Conservation (phyloP, 768 basidiomycete species). For the Boletus subparvulus region DNA sequence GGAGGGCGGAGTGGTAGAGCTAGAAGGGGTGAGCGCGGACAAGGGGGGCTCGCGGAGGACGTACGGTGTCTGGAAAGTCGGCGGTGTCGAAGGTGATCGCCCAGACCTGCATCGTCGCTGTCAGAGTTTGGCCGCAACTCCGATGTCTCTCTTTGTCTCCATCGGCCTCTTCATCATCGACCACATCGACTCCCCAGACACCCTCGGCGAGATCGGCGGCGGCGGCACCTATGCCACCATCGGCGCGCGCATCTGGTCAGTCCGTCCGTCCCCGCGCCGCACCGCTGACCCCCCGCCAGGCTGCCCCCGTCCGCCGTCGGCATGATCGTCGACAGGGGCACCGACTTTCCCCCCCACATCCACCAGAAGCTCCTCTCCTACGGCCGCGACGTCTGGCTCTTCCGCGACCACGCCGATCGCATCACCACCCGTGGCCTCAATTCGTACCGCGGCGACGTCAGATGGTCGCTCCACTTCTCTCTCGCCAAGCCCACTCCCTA, state of each 20-base stretch:
- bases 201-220: constrained; percentile 76
- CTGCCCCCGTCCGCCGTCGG: constrained; percentile 62
- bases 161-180: constrained; percentile 93
- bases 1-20: constrained; percentile 64
- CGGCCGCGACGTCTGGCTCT: constrained; percentile 77
- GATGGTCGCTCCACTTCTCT: constrained; percentile 48
- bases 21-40: constrained; percentile 26
- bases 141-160: constrained; percentile 50
- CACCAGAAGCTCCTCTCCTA: constrained; percentile 56
- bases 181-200: constrained; percentile 34
- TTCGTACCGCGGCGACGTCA: constrained; percentile 67
- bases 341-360: constrained; percentile 67
- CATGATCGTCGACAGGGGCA: constrained; percentile 82
- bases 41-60: constrained; percentile 9
- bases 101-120: constrained; percentile 43
- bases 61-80: constrained; percentile 37
- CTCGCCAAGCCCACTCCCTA: constrained; percentile 4
- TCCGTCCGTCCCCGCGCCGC: not conserved
- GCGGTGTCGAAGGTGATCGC: constrained; percentile 37
- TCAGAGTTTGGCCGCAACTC: constrained; percentile 22
- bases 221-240: constrained; percentile 83
- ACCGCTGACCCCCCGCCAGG: constrained; percentile 40
- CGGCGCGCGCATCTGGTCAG: constrained; percentile 79
- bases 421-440: constrained; percentile 75
- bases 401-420: constrained; percentile 54